Evolutionary conservation across 805 yeast genomes (phyloP).

Genomic region (Candida boidinii): DNA sequence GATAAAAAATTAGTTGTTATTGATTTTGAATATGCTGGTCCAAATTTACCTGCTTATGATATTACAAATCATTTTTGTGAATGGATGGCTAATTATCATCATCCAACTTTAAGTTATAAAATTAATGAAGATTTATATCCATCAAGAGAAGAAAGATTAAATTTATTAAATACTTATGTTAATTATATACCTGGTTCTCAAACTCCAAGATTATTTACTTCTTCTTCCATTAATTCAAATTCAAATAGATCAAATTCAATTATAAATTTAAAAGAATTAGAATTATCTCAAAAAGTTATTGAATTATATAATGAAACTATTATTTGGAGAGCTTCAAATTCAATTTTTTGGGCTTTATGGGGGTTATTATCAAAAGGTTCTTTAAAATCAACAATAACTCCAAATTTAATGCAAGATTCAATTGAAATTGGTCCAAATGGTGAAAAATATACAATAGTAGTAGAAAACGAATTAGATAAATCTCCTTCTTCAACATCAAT

Average conservation of each 20-base stretch:
- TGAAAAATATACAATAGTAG: conserved; percentile 32
- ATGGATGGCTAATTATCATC: conserved; percentile 94
- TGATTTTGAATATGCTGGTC: conserved; percentile 93
- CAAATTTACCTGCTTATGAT: conserved; percentile 83
- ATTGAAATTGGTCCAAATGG: conserved; percentile 49
- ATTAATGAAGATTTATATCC: conserved; percentile 60
- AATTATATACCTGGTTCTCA: conserved; percentile 38
- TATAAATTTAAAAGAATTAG: conserved; percentile 27
- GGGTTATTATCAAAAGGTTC: conserved; percentile 50
- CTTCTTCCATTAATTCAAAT: conserved; percentile 9
- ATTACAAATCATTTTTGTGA: conserved; percentile 90
- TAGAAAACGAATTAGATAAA: conserved; percentile 17
- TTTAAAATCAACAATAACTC: conserved; percentile 3
- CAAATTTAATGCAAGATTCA: conserved; percentile 13
- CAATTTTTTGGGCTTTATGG: conserved; percentile 85
- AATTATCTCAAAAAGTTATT: conserved; percentile 29
- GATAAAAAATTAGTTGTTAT: conserved; percentile 82
- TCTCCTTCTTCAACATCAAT: too few relatives aligned
- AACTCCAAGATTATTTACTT: conserved; percentile 16
- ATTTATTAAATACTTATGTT: conserved; percentile 71
- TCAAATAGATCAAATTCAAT: conserved; percentile 20
- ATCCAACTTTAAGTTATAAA: conserved; percentile 42
- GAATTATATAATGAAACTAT: conserved; percentile 55
- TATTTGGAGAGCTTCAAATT: conserved; percentile 76
- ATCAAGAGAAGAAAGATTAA: conserved; percentile 52